These are phyloP conservation scores for Trypanosoma scelopori DNA, from an alignment of 208 protist species.

Conservation along the genomic window DNA sequence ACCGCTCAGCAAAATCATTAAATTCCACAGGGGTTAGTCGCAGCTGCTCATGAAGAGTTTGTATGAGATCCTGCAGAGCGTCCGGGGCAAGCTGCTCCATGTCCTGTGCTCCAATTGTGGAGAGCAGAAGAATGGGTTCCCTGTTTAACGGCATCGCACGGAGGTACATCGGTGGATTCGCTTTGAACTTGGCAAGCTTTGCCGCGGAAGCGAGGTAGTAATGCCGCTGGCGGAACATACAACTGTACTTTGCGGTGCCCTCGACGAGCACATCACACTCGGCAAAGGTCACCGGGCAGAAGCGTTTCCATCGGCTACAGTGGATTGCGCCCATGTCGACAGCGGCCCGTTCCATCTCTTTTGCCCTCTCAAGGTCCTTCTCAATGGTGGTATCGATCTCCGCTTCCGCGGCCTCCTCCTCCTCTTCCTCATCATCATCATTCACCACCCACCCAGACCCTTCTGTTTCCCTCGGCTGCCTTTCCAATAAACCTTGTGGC, in stretches of 20 bases:
- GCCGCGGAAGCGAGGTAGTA: slow-evolving; percentile 61
- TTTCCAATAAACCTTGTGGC: slow-evolving; percentile 20
- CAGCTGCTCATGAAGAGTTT: slow-evolving; percentile 35
- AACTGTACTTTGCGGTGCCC: slow-evolving; percentile 59
- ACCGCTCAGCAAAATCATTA: slow-evolving; percentile 31
- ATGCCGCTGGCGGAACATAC: slow-evolving; percentile 54
- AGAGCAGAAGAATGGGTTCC: slow-evolving; percentile 58
- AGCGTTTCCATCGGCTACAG: slow-evolving; percentile 67
- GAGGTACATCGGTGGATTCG: slow-evolving; percentile 62
- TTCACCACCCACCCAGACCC: neutral
- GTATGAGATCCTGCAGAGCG: slow-evolving; percentile 15
- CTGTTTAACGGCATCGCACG: slow-evolving; percentile 29
- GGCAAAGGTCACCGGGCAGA: slow-evolving; percentile 79
- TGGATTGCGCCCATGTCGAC: slow-evolving; percentile 24
- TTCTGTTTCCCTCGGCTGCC: neutral
- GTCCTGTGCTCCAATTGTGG: slow-evolving; percentile 36
- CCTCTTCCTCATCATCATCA: slow-evolving; percentile 1
- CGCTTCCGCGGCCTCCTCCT: neutral
- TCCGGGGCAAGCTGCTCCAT: neutral
- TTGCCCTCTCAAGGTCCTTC: slow-evolving; percentile 38
- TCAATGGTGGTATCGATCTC: slow-evolving; percentile 13
- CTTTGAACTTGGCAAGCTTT: slow-evolving; percentile 60
- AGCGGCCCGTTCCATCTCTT: slow-evolving; percentile 40
- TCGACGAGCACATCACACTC: slow-evolving; percentile 75
- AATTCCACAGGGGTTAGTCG: slow-evolving; percentile 44